phyloP scores from a whole-genome alignment of 2,329 filamentous ascomycete species.

The Colletotrichum echinochloae region DNA sequence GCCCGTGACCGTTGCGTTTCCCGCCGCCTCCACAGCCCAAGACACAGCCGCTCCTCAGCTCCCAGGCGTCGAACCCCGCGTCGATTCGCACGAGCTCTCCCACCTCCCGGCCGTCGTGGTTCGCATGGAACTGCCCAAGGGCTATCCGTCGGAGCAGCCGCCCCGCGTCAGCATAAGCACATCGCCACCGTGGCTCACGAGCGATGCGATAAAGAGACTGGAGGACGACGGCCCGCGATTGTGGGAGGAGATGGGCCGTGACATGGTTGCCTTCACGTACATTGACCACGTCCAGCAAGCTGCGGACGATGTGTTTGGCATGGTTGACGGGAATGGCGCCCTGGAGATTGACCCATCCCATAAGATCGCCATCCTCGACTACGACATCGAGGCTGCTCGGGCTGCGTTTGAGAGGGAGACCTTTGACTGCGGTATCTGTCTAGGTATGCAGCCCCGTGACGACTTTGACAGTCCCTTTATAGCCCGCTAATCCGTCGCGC shows the following conservation, averaged over 20 bases:
- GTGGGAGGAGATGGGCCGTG: slow-evolving; percentile 73
- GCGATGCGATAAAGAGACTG: slow-evolving; percentile 60
- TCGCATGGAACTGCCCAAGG: slow-evolving; percentile 65
- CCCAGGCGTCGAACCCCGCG: slow-evolving; percentile 35
- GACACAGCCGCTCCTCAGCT: slow-evolving; percentile 34
- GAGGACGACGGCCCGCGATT: slow-evolving; percentile 63
- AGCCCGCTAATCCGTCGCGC: slow-evolving; percentile 42
- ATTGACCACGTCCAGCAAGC: slow-evolving; percentile 72
- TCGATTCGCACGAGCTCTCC: slow-evolving; percentile 63
- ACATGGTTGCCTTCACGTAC: slow-evolving; percentile 70
- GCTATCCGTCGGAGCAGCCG: slow-evolving; percentile 67
- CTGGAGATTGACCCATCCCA: slow-evolving; percentile 66
- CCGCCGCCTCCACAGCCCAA: slow-evolving; percentile 53
- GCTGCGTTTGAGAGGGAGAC: slow-evolving; percentile 85
- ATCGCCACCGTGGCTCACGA: slow-evolving; percentile 68
- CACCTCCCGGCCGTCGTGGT: slow-evolving; percentile 70
- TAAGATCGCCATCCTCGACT: slow-evolving; percentile 81
- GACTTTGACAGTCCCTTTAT: background rate
- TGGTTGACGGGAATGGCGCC: slow-evolving; percentile 60
- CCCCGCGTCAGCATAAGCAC: slow-evolving; percentile 65
- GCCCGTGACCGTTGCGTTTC: slow-evolving; percentile 69
- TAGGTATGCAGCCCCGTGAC: slow-evolving; percentile 61
- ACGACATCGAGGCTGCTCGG: slow-evolving; percentile 79
- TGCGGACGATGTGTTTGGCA: slow-evolving; percentile 71
- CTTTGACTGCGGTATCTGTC: slow-evolving; percentile 88